phyloP scores from a whole-genome alignment of 768 basidiomycete species.

The Atractiella rhizophila region DNA sequence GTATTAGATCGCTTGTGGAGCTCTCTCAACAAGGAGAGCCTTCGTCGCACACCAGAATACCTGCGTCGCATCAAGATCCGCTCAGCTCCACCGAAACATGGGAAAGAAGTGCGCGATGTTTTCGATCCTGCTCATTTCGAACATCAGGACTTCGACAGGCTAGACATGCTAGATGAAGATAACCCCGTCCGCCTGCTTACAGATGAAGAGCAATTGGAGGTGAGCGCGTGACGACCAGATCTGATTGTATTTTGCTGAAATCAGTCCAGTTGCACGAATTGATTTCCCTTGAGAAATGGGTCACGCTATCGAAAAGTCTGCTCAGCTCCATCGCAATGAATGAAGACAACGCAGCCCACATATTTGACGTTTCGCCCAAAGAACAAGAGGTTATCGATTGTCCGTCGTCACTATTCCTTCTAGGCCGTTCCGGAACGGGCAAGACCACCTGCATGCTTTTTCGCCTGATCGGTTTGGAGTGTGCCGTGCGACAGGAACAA shows the following conservation, averaged over 20 bases:
- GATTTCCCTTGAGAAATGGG: conserved; percentile 3
- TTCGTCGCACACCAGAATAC: too few species aligned
- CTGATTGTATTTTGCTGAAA: neutral
- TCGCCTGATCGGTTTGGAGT: conserved; percentile 5
- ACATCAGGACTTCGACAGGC: neutral
- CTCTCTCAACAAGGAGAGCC: too few species aligned
- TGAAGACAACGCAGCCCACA: neutral
- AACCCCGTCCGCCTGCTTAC: neutral
- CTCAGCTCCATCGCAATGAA: neutral
- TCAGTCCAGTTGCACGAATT: neutral
- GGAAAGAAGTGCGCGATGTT: neutral
- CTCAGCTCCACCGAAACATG: too few species aligned
- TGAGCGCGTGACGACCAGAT: too few species aligned
- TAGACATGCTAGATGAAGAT: neutral
- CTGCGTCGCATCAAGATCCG: too few species aligned
- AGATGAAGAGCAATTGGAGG: neutral
- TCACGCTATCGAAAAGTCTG: neutral
- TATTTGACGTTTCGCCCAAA: neutral
- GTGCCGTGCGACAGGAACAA: neutral
- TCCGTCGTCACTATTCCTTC: neutral
- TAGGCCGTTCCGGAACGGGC: conserved; percentile 3
- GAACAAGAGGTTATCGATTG: conserved; percentile 9
- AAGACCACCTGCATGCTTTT: conserved; percentile 8
- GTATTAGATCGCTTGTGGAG: too few species aligned
- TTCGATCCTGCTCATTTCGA: neutral